Conservation (phyloP, 805 yeast species). For the Monosporozyma servazzii region DNA sequence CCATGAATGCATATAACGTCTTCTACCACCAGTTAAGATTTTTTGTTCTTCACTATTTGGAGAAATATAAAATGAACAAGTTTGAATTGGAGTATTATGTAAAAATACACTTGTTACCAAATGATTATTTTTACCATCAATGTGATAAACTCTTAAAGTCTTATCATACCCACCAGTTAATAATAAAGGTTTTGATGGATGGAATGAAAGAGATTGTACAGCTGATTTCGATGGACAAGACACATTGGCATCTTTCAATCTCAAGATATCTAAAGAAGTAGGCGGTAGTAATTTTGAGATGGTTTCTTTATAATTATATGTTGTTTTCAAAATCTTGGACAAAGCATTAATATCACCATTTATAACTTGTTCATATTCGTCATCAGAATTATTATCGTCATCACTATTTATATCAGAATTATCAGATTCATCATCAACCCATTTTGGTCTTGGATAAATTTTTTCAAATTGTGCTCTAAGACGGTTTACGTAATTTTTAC, state of each 20-base stretch:
- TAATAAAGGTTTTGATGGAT: constrained; percentile 63
- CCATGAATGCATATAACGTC: constrained; percentile 90
- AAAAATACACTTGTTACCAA: constrained; percentile 77
- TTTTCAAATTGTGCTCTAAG: constrained; percentile 62
- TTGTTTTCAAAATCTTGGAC: constrained; percentile 30
- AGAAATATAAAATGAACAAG: constrained; percentile 38
- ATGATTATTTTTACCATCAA: constrained; percentile 78
- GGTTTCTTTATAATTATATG: constrained; percentile 36
- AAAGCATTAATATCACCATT: constrained; percentile 36
- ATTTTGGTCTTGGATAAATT: constrained; percentile 74
- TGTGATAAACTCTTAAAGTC: constrained; percentile 75
- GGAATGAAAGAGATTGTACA: constrained; percentile 80
- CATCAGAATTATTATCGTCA: constrained; percentile 21
- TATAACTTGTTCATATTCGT: constrained; percentile 23
- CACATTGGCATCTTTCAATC: constrained; percentile 80
- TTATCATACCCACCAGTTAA: constrained; percentile 90
- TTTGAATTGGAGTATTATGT: constrained; percentile 68
- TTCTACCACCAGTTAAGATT: constrained; percentile 80
- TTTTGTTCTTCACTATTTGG: constrained; percentile 30
- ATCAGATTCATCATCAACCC: constrained; percentile 44
- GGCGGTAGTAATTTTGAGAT: constrained; percentile 56
- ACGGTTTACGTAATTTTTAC: constrained; percentile 52
- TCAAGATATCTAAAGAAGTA: constrained; percentile 59
- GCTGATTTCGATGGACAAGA: constrained; percentile 64
- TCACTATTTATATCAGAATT: constrained; percentile 25